Evolutionary conservation across 1,284 basidiomycete genomes (phyloP).

Genomic region (Heterobasidion parviporum): DNA sequence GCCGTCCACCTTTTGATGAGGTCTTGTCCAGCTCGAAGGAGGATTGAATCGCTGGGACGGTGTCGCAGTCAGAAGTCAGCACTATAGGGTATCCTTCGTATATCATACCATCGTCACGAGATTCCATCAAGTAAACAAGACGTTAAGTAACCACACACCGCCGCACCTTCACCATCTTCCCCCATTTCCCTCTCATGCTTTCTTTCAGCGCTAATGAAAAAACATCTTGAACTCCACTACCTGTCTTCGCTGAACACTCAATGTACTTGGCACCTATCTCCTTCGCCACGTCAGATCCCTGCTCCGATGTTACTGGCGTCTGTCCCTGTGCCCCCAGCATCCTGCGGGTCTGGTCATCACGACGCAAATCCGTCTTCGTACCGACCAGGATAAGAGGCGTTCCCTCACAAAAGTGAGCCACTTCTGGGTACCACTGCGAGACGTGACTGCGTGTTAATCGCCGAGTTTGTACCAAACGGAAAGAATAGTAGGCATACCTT

Average conservation of each 20-base stretch:
- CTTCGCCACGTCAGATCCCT: conserved; percentile 73
- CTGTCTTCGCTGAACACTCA: conserved; percentile 93
- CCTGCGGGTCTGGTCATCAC: conserved; percentile 82
- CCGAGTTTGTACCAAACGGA: neutral
- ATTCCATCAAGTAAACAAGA: neutral
- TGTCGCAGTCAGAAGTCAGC: neutral
- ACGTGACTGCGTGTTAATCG: neutral
- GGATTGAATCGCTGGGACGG: conserved; percentile 2
- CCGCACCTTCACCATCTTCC: conserved; percentile 63
- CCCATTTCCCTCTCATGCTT: conserved; percentile 73
- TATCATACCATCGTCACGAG: neutral
- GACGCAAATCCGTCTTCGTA: conserved; percentile 88
- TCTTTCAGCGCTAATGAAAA: conserved; percentile 88
- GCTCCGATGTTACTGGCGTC: conserved; percentile 72
- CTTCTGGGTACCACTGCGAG: conserved; percentile 91
- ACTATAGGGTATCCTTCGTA: neutral
- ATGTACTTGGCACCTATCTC: conserved; percentile 95
- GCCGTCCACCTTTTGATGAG: neutral
- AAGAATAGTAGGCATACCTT: conserved; percentile 43
- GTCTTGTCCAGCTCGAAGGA: neutral
- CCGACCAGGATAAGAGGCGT: conserved; percentile 91
- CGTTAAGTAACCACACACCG: conserved; percentile 71
- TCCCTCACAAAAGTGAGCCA: conserved; percentile 93
- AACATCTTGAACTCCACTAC: conserved; percentile 85
- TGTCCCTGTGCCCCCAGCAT: conserved; percentile 92